Conservation (phyloP, 208 protist genomes). For the Borovskyia barvae region DNA sequence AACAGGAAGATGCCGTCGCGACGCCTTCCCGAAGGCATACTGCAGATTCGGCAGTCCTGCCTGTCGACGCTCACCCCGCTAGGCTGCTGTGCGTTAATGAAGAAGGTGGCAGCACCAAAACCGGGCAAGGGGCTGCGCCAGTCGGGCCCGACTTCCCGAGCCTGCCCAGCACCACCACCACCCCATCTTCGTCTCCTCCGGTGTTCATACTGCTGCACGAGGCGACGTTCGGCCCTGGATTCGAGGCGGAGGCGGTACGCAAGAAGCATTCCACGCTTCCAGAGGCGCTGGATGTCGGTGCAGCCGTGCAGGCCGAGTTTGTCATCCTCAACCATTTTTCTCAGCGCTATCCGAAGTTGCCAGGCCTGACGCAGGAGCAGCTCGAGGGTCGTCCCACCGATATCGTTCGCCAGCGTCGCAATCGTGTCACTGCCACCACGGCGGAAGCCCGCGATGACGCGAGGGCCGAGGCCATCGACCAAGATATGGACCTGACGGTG, state of each 20-base stretch:
- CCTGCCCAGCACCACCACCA: not conserved
- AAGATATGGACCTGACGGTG: not conserved
- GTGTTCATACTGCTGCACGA: constrained; percentile 91
- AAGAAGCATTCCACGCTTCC: constrained; percentile 89
- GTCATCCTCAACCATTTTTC: constrained; percentile 92
- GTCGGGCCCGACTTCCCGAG: not conserved
- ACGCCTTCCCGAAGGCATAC: not conserved
- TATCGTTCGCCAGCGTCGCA: constrained; percentile 14
- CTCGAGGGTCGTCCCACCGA: constrained; percentile 26
- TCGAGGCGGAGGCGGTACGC: constrained; percentile 67
- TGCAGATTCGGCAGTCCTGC: not conserved
- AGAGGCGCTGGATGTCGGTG: constrained; percentile 76
- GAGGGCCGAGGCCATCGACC: not conserved
- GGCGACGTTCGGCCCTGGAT: constrained; percentile 91
- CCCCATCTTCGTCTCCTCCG: not conserved
- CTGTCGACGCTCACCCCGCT: not conserved
- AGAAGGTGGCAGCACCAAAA: too few relatives aligned
- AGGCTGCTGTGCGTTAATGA: too few relatives aligned
- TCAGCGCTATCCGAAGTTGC: constrained; percentile 90
- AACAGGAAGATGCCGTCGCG: too few relatives aligned
- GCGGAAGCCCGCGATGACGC: not conserved
- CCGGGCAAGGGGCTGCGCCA: too few relatives aligned
- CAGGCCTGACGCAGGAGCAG: constrained; percentile 51
- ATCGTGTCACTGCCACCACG: not conserved
- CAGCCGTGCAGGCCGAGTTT: constrained; percentile 33